Conservation (phyloP, 345 rosid genomes). For the Eucalyptus cladocalyx region DNA sequence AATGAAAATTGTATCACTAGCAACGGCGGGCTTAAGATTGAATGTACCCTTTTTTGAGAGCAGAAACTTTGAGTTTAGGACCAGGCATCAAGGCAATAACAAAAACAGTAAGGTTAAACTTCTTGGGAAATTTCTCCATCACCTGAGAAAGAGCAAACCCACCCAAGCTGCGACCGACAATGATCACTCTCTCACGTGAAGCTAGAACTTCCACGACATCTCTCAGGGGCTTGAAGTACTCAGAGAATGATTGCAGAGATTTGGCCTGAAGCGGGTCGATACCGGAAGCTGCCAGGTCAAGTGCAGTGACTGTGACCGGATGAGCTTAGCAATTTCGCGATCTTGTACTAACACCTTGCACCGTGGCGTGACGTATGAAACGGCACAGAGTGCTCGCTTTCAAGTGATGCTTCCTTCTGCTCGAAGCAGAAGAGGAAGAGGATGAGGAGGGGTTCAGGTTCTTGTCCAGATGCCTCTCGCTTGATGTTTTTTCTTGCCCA, state of each 20-base stretch:
- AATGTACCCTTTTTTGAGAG: not conserved
- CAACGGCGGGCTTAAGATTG: not conserved
- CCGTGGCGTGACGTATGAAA: conserved; percentile 23
- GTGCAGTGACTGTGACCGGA: conserved; percentile 12
- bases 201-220: conserved; percentile 4
- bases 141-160: not conserved
- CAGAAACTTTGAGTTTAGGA: not conserved
- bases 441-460: not conserved
- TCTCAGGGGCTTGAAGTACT: not conserved
- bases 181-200: not conserved
- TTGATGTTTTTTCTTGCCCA: not conserved
- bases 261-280: not conserved
- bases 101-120: conserved; percentile 6
- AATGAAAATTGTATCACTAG: not conserved
- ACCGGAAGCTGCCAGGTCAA: conserved; percentile 18
- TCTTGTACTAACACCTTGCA: conserved; percentile 25
- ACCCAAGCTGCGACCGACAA: too few species aligned
- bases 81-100: conserved; percentile 17
- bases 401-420: not conserved
- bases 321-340: conserved; percentile 1
- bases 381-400: conserved; percentile 4
- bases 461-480: not conserved
- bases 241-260: not conserved
- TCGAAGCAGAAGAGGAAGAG: not conserved
- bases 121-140: conserved; percentile 15